A percentile compares a stretch with the other conserved stretches of the same genome.
Conservation (phyloP, 1,284 basidiomycete genomes). For the Cryptococcus wingfieldii region DNA sequence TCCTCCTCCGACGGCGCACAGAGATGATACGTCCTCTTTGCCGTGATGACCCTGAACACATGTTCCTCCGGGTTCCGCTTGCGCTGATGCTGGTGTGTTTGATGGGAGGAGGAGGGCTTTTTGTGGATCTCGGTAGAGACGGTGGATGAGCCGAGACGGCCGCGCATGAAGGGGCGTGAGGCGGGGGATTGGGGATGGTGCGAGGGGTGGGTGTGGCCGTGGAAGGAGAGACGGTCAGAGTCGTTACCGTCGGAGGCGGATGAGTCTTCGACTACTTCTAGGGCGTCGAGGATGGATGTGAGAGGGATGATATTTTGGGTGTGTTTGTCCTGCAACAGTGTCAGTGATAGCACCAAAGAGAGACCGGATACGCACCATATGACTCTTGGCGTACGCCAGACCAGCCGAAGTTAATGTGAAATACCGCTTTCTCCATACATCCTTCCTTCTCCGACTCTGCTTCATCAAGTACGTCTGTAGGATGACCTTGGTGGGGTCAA, state of each 20-base stretch:
- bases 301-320: conserved; percentile 81
- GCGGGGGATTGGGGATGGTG: conserved; percentile 7
- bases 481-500: conserved; percentile 66
- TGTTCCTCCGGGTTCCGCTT: conserved; percentile 45
- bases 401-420: conserved; percentile 78
- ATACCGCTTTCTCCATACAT: conserved; percentile 94
- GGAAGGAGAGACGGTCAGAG: conserved; percentile 21
- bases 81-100: not conserved
- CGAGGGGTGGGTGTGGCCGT: conserved; percentile 5
- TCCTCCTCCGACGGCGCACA: conserved; percentile 97
- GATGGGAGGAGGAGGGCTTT: not conserved
- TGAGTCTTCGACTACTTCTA: conserved; percentile 60
- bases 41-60: conserved; percentile 95
- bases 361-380: conserved; percentile 64
- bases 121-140: not conserved
- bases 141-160: conserved; percentile 4
- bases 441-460: conserved; percentile 69
- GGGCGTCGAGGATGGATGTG: conserved; percentile 79
- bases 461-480: conserved; percentile 94
- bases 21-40: conserved; percentile 79
- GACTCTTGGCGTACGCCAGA: conserved; percentile 74
- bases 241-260: conserved; percentile 26
- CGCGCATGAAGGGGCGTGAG: conserved; percentile 8
- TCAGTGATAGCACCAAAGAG: not conserved
- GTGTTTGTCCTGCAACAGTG: conserved; percentile 66